These are phyloP conservation scores for Immersiella caudata DNA, from an alignment of 495 filamentous ascomycete species.

Conservation along the genomic window DNA sequence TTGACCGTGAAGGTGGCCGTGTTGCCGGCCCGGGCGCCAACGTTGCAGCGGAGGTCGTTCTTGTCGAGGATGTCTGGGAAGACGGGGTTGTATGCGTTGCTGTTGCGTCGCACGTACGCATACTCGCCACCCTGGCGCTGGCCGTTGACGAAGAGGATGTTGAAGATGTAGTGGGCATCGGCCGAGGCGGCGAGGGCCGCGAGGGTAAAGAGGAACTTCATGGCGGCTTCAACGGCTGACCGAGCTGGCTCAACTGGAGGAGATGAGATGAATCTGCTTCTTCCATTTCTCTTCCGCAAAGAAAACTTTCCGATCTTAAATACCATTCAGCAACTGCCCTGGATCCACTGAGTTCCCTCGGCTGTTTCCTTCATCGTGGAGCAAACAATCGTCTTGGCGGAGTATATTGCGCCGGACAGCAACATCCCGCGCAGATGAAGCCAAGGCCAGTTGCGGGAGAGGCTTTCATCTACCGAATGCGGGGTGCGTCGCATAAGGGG, in stretches of 20 bases:
- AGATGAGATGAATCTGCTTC: not conserved
- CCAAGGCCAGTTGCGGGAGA: constrained; percentile 18
- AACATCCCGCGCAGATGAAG: constrained; percentile 14
- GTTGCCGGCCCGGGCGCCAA: constrained; percentile 39
- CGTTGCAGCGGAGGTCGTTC: constrained; percentile 54
- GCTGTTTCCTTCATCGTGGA: not conserved
- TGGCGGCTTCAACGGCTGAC: constrained; percentile 20
- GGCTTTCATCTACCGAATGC: constrained; percentile 27
- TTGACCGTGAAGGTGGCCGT: constrained; percentile 41
- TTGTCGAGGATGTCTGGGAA: constrained; percentile 45
- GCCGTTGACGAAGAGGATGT: constrained; percentile 46
- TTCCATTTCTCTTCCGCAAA: no score
- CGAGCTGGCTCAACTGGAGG: not conserved
- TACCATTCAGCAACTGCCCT: not conserved
- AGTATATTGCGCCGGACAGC: constrained; percentile 22
- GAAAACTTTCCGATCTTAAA: not conserved
- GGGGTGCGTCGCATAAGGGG: constrained; percentile 18
- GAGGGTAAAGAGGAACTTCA: constrained; percentile 35
- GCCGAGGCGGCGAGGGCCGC: constrained; percentile 34
- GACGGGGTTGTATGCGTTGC: constrained; percentile 46
- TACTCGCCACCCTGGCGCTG: constrained; percentile 42
- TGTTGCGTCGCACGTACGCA: constrained; percentile 44
- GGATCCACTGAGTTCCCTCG: not conserved
- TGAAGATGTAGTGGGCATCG: constrained; percentile 46
- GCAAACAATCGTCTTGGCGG: constrained; percentile 14